These are phyloP conservation scores for Rubroshorea leprosula DNA, from an alignment of 345 rosid genomes.

Conservation along the genomic window DNA sequence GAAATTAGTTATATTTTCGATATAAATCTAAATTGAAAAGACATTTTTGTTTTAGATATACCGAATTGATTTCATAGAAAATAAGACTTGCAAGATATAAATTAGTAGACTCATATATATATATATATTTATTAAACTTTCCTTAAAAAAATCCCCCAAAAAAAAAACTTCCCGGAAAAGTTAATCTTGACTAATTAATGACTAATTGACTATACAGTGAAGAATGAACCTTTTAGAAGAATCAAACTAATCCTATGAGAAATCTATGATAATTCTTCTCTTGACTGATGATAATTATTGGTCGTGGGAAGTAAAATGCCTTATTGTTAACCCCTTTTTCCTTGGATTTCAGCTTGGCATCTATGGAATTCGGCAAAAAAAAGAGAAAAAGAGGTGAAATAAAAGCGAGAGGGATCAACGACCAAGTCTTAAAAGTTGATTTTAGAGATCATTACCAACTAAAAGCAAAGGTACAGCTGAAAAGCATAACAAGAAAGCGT, in stretches of 20 bases:
- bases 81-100: too few relatives aligned
- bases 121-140: too few relatives aligned
- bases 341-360: constrained; percentile 3
- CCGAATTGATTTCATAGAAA: too few relatives aligned
- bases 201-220: too few relatives aligned
- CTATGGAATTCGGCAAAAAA: background rate
- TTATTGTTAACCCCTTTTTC: background rate
- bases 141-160: too few relatives aligned
- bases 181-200: too few relatives aligned
- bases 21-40: too few relatives aligned
- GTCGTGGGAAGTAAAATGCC: background rate
- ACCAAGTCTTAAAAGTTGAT: background rate
- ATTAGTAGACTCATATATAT: too few relatives aligned
- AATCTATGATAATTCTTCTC: background rate
- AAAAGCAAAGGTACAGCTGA: background rate
- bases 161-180: too few relatives aligned
- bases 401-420: background rate
- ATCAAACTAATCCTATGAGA: background rate
- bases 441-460: background rate
- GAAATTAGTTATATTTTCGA: too few relatives aligned
- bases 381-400: background rate
- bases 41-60: too few relatives aligned
- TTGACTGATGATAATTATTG: background rate
- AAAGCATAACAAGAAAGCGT: background rate
- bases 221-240: background rate